phyloP scores from a whole-genome alignment of 1,284 basidiomycete species.

The Puccinia polysora region DNA sequence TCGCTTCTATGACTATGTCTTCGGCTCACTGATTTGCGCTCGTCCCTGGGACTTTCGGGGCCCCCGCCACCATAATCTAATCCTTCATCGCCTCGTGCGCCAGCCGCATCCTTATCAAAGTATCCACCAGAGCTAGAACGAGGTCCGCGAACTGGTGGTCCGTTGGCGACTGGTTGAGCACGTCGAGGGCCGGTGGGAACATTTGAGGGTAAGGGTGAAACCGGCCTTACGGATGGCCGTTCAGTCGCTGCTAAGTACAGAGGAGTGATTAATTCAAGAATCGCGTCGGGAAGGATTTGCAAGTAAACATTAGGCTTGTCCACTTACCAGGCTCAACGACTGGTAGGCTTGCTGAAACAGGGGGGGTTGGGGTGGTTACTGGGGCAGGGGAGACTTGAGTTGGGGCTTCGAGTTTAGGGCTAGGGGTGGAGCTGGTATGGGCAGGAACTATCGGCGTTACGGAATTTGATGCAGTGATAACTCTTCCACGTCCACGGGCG shows the following conservation, averaged over 20 bases:
- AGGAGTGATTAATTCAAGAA: not conserved
- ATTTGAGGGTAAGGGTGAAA: conserved; percentile 36
- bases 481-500: conserved; percentile 41
- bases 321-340: conserved; percentile 16
- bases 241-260: conserved; percentile 14
- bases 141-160: conserved; percentile 16
- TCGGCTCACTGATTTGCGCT: conserved; percentile 36
- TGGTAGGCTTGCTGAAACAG: not conserved
- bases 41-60: conserved; percentile 29
- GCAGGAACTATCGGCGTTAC: conserved; percentile 2
- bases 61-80: conserved; percentile 41
- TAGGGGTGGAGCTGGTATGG: not conserved
- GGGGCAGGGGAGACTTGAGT: conserved; percentile 3
- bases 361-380: not conserved
- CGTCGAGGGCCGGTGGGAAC: conserved; percentile 40
- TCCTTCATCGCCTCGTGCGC: conserved; percentile 37
- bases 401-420: conserved; percentile 9
- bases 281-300: not conserved
- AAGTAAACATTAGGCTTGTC: too few species aligned
- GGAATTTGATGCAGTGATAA: conserved; percentile 7
- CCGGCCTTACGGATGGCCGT: conserved; percentile 12
- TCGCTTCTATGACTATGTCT: conserved; percentile 36
- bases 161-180: not conserved
- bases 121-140: conserved; percentile 20
- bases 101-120: conserved; percentile 42